Percentiles rank a stretch among this genome's conserved stretches.
phyloP scores from a whole-genome alignment of 371 early-diverging fungal species.

The Apophysomyces elegans region DNA sequence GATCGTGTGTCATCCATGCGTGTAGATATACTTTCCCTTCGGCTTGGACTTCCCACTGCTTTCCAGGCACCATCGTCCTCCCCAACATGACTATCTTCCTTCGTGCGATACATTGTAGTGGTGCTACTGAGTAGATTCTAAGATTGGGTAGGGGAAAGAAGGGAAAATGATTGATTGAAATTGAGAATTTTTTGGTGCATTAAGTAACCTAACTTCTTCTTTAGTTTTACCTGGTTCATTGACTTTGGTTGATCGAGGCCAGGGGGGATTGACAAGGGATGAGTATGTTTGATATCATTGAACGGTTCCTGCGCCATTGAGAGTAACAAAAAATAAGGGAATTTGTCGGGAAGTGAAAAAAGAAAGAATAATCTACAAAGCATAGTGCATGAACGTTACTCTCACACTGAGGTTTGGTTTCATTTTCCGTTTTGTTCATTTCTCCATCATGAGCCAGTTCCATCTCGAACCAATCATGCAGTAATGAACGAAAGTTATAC shows the following conservation, averaged over 20 bases:
- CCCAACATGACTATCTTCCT: neutral
- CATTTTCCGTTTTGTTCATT: neutral
- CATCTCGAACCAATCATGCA: neutral
- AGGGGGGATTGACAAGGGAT: neutral
- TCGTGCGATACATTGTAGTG: neutral
- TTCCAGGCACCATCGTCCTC: slow-evolving; percentile 19
- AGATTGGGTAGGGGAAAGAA: too few species aligned
- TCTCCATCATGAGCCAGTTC: neutral
- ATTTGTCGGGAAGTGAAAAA: slow-evolving; percentile 9
- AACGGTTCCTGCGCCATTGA: slow-evolving; percentile 1
- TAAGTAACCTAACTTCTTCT: neutral
- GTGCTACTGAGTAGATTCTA: neutral
- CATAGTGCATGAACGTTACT: slow-evolving; percentile 14
- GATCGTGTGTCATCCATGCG: slow-evolving; percentile 8
- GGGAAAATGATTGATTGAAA: too few species aligned
- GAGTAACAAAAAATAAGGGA: neutral
- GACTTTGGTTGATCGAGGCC: neutral
- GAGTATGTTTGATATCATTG: neutral
- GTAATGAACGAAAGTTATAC: too few species aligned
- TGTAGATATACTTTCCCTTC: slow-evolving; percentile 13
- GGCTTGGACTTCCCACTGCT: slow-evolving; percentile 24
- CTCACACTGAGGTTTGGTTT: neutral
- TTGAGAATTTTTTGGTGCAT: too few species aligned
- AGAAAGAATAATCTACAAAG: neutral
- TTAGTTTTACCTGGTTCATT: neutral